Evolutionary conservation across 768 basidiomycete species (phyloP).

Genomic region (Boletus subparvulus): DNA sequence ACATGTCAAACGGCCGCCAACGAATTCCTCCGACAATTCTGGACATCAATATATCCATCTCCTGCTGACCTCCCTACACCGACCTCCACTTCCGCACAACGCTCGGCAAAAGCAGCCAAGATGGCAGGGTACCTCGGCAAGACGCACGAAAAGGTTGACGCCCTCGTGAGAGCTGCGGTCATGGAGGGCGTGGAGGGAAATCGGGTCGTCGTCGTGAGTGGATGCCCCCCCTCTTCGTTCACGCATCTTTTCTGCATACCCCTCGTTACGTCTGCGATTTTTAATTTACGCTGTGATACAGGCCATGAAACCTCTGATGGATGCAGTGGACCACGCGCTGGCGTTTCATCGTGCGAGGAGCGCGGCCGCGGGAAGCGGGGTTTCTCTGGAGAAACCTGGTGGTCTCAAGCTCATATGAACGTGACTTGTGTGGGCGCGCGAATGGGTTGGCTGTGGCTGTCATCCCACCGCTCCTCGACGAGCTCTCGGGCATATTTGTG

Average conservation of each 20-base stretch:
- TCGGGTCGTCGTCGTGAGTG: slow-evolving; percentile 63
- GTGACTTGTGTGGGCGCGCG: too few relatives aligned
- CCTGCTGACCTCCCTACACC: slow-evolving; percentile 53
- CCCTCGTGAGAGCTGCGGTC: slow-evolving; percentile 64
- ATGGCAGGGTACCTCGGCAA: slow-evolving; percentile 83
- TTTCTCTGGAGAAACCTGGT: slow-evolving; percentile 4
- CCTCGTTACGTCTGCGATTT: too few relatives aligned
- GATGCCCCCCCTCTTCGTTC: too few relatives aligned
- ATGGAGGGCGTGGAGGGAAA: slow-evolving; percentile 59
- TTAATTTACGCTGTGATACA: slow-evolving; percentile 24
- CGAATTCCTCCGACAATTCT: slow-evolving; percentile 96
- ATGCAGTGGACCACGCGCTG: slow-evolving; percentile 73
- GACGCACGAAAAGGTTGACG: slow-evolving; percentile 80
- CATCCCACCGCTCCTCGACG: background rate
- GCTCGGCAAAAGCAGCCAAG: slow-evolving; percentile 75
- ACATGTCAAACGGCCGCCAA: slow-evolving; percentile 92
- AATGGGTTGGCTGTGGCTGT: background rate
- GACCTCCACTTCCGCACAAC: slow-evolving; percentile 61
- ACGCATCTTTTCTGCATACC: too few relatives aligned
- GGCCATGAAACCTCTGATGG: slow-evolving; percentile 76
- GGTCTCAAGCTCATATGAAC: slow-evolving; percentile 13
- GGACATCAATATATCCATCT: slow-evolving; percentile 84
- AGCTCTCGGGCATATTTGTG: background rate
- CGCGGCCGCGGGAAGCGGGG: slow-evolving; percentile 10
- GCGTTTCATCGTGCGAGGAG: slow-evolving; percentile 50